These are phyloP conservation scores for Deinandra increscens DNA, from an alignment of 129 eudicot species.

Conservation along the genomic window DNA sequence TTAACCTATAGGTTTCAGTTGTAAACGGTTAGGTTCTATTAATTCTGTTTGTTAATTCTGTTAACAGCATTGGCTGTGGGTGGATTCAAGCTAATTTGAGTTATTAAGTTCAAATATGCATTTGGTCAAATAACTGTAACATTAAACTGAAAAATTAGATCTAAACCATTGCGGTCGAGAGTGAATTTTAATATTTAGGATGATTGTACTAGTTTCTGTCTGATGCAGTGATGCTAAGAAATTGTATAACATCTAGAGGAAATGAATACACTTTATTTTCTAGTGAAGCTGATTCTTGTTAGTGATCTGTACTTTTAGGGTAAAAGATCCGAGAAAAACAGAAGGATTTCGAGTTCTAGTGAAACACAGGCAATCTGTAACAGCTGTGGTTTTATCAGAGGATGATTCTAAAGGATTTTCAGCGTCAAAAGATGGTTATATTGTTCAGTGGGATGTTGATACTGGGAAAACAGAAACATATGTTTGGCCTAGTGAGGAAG, in stretches of 20 bases:
- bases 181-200: no score
- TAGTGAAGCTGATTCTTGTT: conserved; percentile 13
- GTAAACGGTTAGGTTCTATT: no score
- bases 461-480: conserved; percentile 65
- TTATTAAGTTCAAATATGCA: no score
- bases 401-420: conserved; percentile 83
- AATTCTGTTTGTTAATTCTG: no score
- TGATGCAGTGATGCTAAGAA: neutral
- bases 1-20: no score
- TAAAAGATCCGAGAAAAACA: conserved; percentile 52
- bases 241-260: neutral
- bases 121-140: neutral
- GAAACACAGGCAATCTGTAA: conserved; percentile 89
- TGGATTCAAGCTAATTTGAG: no score
- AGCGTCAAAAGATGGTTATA: conserved; percentile 88
- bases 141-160: neutral
- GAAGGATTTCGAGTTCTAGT: conserved; percentile 57
- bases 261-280: neutral
- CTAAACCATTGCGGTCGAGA: neutral
- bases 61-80: no score
- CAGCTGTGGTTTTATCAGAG: conserved; percentile 76
- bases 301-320: conserved; percentile 39
- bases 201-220: no score
- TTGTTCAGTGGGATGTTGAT: conserved; percentile 77
- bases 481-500: conserved; percentile 76